Percentiles rank a stretch among this genome's conserved stretches.
Conservation (phyloP, 441 rosid species). For the Erodium trifolium region DNA sequence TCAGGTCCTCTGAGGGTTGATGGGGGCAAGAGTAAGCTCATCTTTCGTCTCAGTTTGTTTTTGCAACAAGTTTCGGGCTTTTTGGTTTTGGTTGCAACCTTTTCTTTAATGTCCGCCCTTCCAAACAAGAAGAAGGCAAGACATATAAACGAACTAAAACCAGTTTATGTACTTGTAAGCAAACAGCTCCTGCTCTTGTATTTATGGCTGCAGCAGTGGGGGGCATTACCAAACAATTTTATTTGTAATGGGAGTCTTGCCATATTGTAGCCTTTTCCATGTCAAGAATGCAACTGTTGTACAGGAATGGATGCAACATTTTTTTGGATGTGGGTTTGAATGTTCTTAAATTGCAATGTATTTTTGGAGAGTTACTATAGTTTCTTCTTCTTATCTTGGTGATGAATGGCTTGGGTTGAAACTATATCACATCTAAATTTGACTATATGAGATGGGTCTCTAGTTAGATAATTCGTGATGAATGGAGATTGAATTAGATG, state of each 20-base stretch:
- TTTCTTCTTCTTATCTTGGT: slow-evolving; percentile 23
- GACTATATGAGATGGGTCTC: slow-evolving; percentile 25
- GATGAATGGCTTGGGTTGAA: slow-evolving; percentile 30
- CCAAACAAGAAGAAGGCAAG: slow-evolving; percentile 55
- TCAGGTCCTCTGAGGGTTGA: slow-evolving; percentile 92
- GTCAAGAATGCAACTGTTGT: slow-evolving; percentile 44
- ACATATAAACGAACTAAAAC: slow-evolving; percentile 43
- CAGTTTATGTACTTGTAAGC: slow-evolving; percentile 34
- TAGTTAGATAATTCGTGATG: slow-evolving; percentile 28
- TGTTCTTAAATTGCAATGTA: slow-evolving; percentile 34
- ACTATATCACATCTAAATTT: slow-evolving; percentile 15
- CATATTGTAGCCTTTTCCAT: slow-evolving; percentile 33
- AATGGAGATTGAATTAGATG: slow-evolving; percentile 23
- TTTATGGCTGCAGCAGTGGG: slow-evolving; percentile 45
- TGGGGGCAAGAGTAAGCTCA: slow-evolving; percentile 88
- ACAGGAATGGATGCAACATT: slow-evolving; percentile 27
- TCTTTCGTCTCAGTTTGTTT: slow-evolving; percentile 63
- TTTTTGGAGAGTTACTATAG: slow-evolving; percentile 28
- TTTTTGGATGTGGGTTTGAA: slow-evolving; percentile 28
- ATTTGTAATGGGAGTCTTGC: slow-evolving; percentile 42
- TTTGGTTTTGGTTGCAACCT: slow-evolving; percentile 55
- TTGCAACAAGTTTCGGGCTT: slow-evolving; percentile 65
- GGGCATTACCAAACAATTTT: slow-evolving; percentile 36
- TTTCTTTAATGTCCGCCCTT: slow-evolving; percentile 37
- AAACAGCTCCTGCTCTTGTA: slow-evolving; percentile 42